Conservation (phyloP, 768 basidiomycete genomes). For the Hypsizygus marmoreus region DNA sequence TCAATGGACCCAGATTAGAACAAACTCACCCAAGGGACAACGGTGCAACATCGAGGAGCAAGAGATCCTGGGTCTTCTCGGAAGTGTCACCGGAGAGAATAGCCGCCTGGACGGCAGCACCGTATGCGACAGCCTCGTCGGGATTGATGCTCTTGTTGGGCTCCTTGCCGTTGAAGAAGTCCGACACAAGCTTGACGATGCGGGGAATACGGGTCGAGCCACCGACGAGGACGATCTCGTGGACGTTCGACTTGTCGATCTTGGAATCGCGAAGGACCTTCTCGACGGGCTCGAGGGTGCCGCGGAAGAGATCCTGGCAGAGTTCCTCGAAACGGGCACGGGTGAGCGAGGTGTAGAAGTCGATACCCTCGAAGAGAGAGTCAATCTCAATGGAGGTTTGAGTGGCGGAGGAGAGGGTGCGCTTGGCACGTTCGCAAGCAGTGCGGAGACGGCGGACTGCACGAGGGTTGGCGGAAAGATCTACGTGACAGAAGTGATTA, state of each 20-base stretch:
- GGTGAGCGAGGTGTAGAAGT: conserved; percentile 98
- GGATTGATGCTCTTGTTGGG: conserved; percentile 99
- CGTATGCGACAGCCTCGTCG: conserved; percentile 97
- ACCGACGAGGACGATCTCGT: conserved; percentile 97
- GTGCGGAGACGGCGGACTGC: conserved; percentile 97
- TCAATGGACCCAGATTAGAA: conserved; percentile 28
- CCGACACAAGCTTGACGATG: conserved; percentile 95
- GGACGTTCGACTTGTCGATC: conserved; percentile 93
- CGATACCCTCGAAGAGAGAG: conserved; percentile 95
- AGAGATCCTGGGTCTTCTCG: conserved; percentile 95
- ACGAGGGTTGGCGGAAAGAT: conserved; percentile 89
- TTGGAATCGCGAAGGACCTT: conserved; percentile 98
- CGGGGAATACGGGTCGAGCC: conserved; percentile 99
- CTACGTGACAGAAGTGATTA: conserved; percentile 35
- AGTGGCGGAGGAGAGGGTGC: conserved; percentile 94
- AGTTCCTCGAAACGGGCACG: conserved; percentile 98
- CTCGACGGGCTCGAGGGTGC: conserved; percentile 93
- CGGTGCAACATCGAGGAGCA: conserved; percentile 92
- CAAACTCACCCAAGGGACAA: conserved; percentile 62
- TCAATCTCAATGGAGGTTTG: conserved; percentile 98
- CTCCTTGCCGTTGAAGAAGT: conserved; percentile 99
- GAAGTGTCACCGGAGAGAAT: conserved; percentile 98
- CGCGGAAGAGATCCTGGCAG: conserved; percentile 93
- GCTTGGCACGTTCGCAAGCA: conserved; percentile 98
- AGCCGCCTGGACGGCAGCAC: conserved; percentile 98